Base-by-base conservation (phyloP, 2,329 filamentous ascomycete species). In the Mycogone perniciosa region DNA sequence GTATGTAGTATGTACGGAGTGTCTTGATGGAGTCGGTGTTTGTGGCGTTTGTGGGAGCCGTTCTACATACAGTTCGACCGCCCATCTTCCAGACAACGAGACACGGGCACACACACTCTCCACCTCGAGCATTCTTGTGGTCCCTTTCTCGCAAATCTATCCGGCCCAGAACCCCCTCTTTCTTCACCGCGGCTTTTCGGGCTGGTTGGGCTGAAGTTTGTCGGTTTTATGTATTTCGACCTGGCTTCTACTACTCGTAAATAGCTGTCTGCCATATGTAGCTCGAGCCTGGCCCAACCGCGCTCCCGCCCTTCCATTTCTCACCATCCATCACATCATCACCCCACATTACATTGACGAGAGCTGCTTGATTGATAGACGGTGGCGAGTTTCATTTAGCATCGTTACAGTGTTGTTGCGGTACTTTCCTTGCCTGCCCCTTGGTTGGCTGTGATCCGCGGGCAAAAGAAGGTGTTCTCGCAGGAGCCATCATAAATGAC, bases 231-330 rank as follows among this genome's bases (percentile, higher is more conserved):
- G 20, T 20, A 20, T 26, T 10, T 20, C 27, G 26, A 35, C 33
- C 33, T 35, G 39, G 39, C 48, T 20, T 20, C 3, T 20, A 20
- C 20, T 20, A 20, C 20, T 20, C 20, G 20, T 20, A 20, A 20
- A 20, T 46, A 51, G 50, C 35, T 51, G 50, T 48, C 44, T 52
- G 50, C 50, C 33, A 48, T 44, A 39, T 45, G 34, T 44, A 44
- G 50, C 44, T 44, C 43, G 39, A 38, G 39, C 49, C 47, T 27
- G 42, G 44, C 40, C 44, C 39, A 52, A 40, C 50, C 50, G 42
- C 40, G 44, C 44, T 52, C 44, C 50, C 50, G 50, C 40, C 39
- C 41, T 48, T 52, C 40, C 50, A 35, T 40, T 11, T 31, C 44
- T 52, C 34, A 45, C 50, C 44, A 52, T 44, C 50, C 50, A 37